Base-by-base conservation (phyloP, 2,329 filamentous ascomycete species). In the Aquanectria penicillioides region DNA sequence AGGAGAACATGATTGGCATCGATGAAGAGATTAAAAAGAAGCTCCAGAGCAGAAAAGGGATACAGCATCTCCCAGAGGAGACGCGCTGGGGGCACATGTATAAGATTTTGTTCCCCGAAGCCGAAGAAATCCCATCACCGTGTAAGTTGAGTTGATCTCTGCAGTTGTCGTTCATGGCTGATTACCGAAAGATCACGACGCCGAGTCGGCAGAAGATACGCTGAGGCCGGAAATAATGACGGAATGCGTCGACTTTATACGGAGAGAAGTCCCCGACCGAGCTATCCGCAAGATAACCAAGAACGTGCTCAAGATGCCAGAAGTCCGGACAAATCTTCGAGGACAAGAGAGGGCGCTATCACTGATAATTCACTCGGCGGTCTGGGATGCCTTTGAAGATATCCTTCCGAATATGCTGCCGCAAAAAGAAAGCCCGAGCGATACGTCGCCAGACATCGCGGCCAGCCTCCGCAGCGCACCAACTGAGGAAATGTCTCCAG, bases 341-440 rank as follows among this genome's bases (percentile, higher is more conserved):
- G 15, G 57, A 61, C 15, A 47, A 44, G 5, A 40, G 22, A 8
- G 18, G 10, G 3, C 6, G 6, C 20, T 64, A 0, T 61, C 28
- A 5, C 57, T 55, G 6, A 36, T 44, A 13, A 48, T 64, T 9
- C 28, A 31, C 1, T 29, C 22, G 6, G 58, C 61, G 3, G 57
- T 64, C 2, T 64, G 62, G 62, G 47, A 64, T 11, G 61, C 52
- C 6, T 53, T 64, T 18, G 62, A 64, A 4, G 10, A 28, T 10
- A 28, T 41, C 4, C 18, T 60, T 5, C 53, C 52, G 1, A 55
- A n/a, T 26, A 13, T 49, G 1, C 2, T 48, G n/a, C 43, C 36
- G 5, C 43, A 29, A 33, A 15, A 22, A 25, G 18, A 10, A 23
- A 5, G 23, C 3, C 12, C 17, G 5, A 5, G 11, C n/a, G 28